Conservation (phyloP, 108 stramenopile genomes). For the Nitzschia palea region DNA sequence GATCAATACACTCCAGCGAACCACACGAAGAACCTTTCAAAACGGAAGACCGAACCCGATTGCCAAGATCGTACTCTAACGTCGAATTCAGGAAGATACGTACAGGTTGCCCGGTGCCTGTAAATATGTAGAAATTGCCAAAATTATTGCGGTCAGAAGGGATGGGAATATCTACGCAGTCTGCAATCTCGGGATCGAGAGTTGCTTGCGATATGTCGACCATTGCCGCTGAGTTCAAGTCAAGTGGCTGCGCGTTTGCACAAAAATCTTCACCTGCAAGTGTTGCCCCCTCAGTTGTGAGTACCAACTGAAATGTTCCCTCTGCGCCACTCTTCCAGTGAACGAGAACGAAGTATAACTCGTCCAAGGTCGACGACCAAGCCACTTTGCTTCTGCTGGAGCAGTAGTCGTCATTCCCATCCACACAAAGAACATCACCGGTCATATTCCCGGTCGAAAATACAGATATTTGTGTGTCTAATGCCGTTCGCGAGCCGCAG, state of each 20-base stretch:
- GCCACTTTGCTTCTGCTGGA: neutral
- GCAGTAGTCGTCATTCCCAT: conserved; percentile 3
- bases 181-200: neutral
- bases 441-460: neutral
- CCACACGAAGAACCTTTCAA: neutral
- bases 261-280: neutral
- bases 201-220: neutral
- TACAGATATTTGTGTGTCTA: neutral
- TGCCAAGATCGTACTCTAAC: neutral
- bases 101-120: neutral
- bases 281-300: neutral
- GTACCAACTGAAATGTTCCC: neutral
- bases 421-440: neutral
- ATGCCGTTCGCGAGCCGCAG: neutral
- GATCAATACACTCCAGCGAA: neutral
- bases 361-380: neutral
- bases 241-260: neutral
- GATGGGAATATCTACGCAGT: neutral
- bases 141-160: neutral
- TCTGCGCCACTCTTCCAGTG: neutral
- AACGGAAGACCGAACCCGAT: too few relatives aligned
- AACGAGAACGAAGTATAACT: neutral
- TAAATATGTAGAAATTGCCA: neutral
- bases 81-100: neutral
- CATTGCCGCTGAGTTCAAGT: neutral